Percentiles rank a stretch among this genome's conserved stretches.
phyloP scores from a whole-genome alignment of 495 filamentous ascomycete species.

The Hyaloscypha finlandica region DNA sequence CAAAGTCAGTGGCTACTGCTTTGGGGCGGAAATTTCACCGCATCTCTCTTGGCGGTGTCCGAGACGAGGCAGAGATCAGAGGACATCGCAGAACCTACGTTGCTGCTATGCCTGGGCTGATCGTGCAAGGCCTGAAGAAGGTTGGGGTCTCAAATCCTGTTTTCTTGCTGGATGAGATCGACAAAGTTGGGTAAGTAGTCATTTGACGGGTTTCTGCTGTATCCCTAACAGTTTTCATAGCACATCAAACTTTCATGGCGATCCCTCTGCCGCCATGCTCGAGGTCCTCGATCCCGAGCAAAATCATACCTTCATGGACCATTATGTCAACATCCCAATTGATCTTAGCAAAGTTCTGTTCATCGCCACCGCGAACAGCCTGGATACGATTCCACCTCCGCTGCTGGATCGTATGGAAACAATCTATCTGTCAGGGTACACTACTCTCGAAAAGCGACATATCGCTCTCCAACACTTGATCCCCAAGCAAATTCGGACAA shows the following conservation, averaged over 20 bases:
- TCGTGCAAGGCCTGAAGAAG: slow-evolving; percentile 94
- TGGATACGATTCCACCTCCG: slow-evolving; percentile 93
- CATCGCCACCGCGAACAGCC: slow-evolving; percentile 96
- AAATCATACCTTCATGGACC: slow-evolving; percentile 91
- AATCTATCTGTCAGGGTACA: slow-evolving; percentile 90
- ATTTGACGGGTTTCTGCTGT: background rate
- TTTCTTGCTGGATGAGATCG: slow-evolving; percentile 96
- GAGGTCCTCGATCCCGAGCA: slow-evolving; percentile 98
- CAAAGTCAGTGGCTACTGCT: slow-evolving; percentile 89
- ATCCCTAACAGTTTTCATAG: slow-evolving; percentile 18
- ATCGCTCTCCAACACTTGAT: slow-evolving; percentile 93
- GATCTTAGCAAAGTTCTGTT: slow-evolving; percentile 97
- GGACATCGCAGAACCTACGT: slow-evolving; percentile 97
- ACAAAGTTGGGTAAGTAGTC: slow-evolving; percentile 75
- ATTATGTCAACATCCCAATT: slow-evolving; percentile 95
- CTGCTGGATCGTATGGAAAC: slow-evolving; percentile 98
- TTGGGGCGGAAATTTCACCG: slow-evolving; percentile 95
- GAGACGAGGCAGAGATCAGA: slow-evolving; percentile 96
- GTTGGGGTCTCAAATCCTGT: slow-evolving; percentile 96
- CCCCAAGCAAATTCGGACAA: slow-evolving; percentile 81
- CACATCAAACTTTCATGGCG: slow-evolving; percentile 88
- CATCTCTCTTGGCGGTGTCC: slow-evolving; percentile 93
- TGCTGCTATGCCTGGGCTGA: slow-evolving; percentile 95
- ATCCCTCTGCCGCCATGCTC: slow-evolving; percentile 98
- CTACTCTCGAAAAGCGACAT: slow-evolving; percentile 95